Evolutionary conservation across 257 asterid species (phyloP), one percentile per base, ranked within the genome.

Genomic region (Scutellaria barbata): DNA sequence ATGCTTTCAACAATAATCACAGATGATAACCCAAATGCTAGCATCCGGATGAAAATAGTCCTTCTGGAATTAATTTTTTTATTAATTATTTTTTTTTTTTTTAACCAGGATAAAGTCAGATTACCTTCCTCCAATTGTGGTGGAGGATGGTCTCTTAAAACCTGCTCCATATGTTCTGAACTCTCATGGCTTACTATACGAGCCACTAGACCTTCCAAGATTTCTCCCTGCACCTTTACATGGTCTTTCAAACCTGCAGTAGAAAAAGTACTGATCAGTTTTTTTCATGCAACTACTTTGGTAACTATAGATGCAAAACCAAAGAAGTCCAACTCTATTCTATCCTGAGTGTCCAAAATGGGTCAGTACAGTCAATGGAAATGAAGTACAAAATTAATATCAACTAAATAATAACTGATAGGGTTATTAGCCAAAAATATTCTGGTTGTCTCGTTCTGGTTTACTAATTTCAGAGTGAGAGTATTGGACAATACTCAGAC

Each of bases 171-270:
- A 61, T 89, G 95, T 73, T 83, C 83, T 74, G 85, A 83, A 82
- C 99, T 94, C 71, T 83, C 89, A 57, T 73, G 90, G 83, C 89
- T 89, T 69, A 94, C 97, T 12, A 91, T 76, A 45, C 97, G 96
- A 79, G 96, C 96, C 69, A 94, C 99, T 60, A 94, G 93, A 65
- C 99, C 99, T 83, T 94, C 99, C 87, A 94, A 85, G 77, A 94
- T 91, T 83, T 94, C 99, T 47, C 99, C 99, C 83, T 94, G 99
- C 80, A 78, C 96, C 83, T 82, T 80, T 71, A 82, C 72, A 78
- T 94, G 99, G 74, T 94, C 99, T 80, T 82, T 89, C 41, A 96
- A 89, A 76, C 92, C 99, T 94, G 90, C 78, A 69, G 63, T 67
- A 72, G 11, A 69, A 20, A 64, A 46, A 55, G 13, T 14, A 47